Conservation (phyloP, 2,329 filamentous ascomycete species). For the Aureobasidium sp. region DNA sequence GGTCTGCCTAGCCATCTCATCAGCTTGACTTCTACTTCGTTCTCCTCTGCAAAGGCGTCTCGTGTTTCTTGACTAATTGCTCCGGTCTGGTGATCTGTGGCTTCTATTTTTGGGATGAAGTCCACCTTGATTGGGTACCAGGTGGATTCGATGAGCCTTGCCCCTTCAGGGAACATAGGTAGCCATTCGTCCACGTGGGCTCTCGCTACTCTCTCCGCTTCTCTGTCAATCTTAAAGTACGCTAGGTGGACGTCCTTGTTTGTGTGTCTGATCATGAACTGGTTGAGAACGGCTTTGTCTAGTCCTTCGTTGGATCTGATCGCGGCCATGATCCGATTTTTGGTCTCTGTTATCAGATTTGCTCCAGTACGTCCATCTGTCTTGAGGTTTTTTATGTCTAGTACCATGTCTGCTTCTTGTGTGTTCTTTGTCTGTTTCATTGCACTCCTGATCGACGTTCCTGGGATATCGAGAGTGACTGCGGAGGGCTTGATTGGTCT, state of each 20-base stretch:
- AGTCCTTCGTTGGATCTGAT: slow-evolving; percentile 4
- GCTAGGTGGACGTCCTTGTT: slow-evolving; percentile 6
- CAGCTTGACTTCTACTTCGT: too few relatives aligned
- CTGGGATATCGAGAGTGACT: background rate
- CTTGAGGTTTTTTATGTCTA: slow-evolving; percentile 9
- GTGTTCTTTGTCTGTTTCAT: slow-evolving; percentile 4
- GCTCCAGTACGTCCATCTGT: background rate
- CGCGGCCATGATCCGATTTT: background rate
- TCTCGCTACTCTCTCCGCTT: slow-evolving; percentile 7
- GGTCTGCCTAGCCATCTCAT: too few relatives aligned
- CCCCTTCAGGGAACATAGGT: background rate
- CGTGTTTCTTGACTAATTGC: slow-evolving; percentile 2
- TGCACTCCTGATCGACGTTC: slow-evolving; percentile 6
- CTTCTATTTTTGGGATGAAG: too few relatives aligned
- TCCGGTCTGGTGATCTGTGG: background rate
- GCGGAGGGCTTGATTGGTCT: background rate
- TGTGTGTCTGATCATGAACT: slow-evolving; percentile 8
- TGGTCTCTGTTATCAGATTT: background rate
- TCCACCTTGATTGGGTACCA: too few relatives aligned
- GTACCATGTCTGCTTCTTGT: slow-evolving; percentile 5
- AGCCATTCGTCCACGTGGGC: slow-evolving; percentile 4
- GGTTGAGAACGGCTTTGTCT: too few relatives aligned
- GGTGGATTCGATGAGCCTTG: slow-evolving; percentile 8
- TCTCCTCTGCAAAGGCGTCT: slow-evolving; percentile 2
- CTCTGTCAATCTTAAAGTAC: slow-evolving; percentile 4